Evolutionary conservation across 2,329 filamentous ascomycete species (phyloP), one percentile per base, ranked within the genome.

Genomic region (Penicillium sumatraense): DNA sequence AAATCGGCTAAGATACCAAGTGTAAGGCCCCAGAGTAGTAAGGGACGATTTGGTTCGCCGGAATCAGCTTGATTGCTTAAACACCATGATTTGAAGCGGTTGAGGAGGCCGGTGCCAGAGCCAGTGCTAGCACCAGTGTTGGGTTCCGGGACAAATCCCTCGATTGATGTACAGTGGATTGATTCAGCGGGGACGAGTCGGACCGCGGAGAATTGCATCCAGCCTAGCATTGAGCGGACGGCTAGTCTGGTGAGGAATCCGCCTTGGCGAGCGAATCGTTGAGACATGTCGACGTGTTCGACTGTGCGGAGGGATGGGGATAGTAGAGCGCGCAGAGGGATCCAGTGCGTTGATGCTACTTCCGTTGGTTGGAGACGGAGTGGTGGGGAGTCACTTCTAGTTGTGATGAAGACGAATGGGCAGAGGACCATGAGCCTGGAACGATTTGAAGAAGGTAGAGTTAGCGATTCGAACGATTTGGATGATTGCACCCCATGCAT

Each of bases 301-400:
- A 83, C 79, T 0, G 85, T 88, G 20, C 86, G 80, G n/a, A 85
- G 78, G 1, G 76, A 75, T 2, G 85, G 81, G 1, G 83, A 81
- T n/a, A 88, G 75, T 7, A 90, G 79, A 16, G 81, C 81, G 49
- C 83, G 78, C 2, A 89, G 70, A 11, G 87, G 83, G 3, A 90
- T 86, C 87, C 87, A 90, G 68, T 89, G 87, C 2, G 84, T 83
- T 1, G 86, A 86, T 21, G 85, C 86, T 18, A 89, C 86, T 73
- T 90, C 87, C 27, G 83, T 83, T 4, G 86, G 86, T 64, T 89
- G 86, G n/a, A 89, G 76, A 42, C 79, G 79, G 35, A 89, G 76
- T 1, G 81, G 72, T 5, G 86, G 85, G 5, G 83, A 75, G 21
- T 80, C 75, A 24, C 81, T 81, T 16, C 78, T 79, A 2, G 83